Evolutionary conservation across 2,329 filamentous ascomycete species (phyloP).

Genomic region (Ilyonectria destructans): DNA sequence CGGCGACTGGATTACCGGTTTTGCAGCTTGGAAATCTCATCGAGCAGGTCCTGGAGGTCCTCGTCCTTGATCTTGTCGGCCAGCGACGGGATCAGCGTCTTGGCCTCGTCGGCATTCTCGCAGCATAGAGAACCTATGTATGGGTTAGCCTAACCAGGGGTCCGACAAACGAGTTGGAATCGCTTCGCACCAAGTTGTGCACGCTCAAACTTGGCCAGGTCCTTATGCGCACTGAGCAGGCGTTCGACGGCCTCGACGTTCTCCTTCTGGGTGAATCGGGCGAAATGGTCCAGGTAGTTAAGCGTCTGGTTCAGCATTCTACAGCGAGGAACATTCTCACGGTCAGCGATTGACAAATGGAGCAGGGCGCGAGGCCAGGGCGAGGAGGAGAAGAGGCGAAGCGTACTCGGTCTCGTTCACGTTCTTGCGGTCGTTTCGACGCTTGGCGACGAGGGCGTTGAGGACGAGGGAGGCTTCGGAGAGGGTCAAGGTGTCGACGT

Average conservation of each 20-base stretch:
- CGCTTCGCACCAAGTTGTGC: conserved; percentile 84
- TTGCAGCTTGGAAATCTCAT: conserved; percentile 89
- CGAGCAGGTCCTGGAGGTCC: conserved; percentile 88
- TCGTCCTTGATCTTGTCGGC: conserved; percentile 92
- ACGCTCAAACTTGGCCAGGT: conserved; percentile 92
- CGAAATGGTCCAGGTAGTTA: conserved; percentile 94
- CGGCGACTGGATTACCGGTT: conserved; percentile 50
- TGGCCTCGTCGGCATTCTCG: conserved; percentile 94
- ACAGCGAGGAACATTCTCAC: conserved; percentile 31
- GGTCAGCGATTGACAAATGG: conserved; percentile 8
- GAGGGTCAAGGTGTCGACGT: conserved; percentile 91
- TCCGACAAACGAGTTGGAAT: neutral
- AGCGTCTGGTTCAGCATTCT: conserved; percentile 89
- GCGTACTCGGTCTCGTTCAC: conserved; percentile 87
- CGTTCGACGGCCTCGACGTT: conserved; percentile 96
- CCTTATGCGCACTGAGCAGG: conserved; percentile 83
- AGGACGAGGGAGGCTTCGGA: conserved; percentile 95
- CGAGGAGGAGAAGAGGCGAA: conserved; percentile 4
- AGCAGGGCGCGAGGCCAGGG: neutral
- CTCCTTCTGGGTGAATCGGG: conserved; percentile 95
- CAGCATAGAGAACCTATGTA: conserved; percentile 89
- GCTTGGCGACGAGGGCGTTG: conserved; percentile 88
- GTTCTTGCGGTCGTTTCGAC: conserved; percentile 85
- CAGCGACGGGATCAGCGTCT: conserved; percentile 92
- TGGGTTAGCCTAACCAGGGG: conserved; percentile 14